Evolutionary conservation across 148 eudicot genomes (phyloP), one percentile per base, ranked within the genome.

Genomic region (Chenopodium formosanum): DNA sequence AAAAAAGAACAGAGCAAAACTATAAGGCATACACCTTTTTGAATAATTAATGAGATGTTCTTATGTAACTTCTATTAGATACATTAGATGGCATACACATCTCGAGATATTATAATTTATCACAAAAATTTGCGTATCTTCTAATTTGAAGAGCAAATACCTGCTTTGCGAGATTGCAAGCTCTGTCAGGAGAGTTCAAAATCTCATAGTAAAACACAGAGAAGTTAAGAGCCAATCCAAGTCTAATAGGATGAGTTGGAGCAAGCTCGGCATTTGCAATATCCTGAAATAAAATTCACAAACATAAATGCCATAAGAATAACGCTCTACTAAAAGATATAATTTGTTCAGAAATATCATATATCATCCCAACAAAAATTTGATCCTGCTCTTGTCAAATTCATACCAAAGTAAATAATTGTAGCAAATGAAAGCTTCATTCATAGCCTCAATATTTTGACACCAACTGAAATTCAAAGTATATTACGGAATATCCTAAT

Each of bases 201-300:
- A 92, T 92, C 86, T 92, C 95, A 80, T 92, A 92, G 91, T 92
- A 92, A 34, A 92, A 92, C 80, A 92, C 95, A n/a, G 95, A 92
- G 83, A 92, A 92, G 87, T 92, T 92, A 46, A 92, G 86, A 80
- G 95, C 95, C 80, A 92, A 84, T 79, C 95, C 95, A 78, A 90
- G 94, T 60, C 95, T 87, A 79, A 92, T 92, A 2, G 95, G 95
- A 69, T 92, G 93, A 34, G 93, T 90, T 46, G 91, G 90, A 78
- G 92, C 84, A 46, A 90, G 90, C 85, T 90, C 93, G 14, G 89
- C 74, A 80, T 89, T 89, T 73, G 94, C 94, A 78, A 91, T 91
- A 73, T 91, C 94, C 94, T 91, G 90, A 34, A 76, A 50, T 78
- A 1, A 4, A 70, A 48, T 9, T 40, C 34, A 50, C 14, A 50